phyloP scores from a whole-genome alignment of 1,284 basidiomycete species.

The Tilletia horrida region DNA sequence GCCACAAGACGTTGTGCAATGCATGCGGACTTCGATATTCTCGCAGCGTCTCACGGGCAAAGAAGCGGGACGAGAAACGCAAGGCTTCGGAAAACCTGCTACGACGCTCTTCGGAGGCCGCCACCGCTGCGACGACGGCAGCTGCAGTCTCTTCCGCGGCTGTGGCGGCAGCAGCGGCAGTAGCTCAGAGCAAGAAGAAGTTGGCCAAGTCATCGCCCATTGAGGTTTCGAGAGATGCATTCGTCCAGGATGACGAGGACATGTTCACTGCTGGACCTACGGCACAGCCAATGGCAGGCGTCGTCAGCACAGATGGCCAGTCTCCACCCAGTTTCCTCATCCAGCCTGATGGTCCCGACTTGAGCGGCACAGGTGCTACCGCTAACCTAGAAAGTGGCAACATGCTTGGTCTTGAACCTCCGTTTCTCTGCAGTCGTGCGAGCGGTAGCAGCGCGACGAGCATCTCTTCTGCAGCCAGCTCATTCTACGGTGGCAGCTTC shows the following conservation, averaged over 20 bases:
- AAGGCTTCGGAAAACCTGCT: conserved; percentile 23
- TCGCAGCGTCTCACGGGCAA: conserved; percentile 41
- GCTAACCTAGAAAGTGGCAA: not conserved
- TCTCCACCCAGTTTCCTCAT: not conserved
- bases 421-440: not conserved
- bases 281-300: conserved; percentile 6
- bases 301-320: conserved; percentile 7
- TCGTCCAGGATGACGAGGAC: not conserved
- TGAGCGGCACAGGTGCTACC: not conserved
- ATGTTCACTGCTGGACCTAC: not conserved
- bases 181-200: not conserved
- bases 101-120: not conserved
- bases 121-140: not conserved
- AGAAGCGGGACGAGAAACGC: conserved; percentile 40
- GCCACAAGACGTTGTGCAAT: conserved; percentile 53
- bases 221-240: not conserved
- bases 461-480: not conserved
- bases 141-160: not conserved
- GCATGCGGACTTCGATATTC: conserved; percentile 53
- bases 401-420: conserved; percentile 6
- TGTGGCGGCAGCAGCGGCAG: not conserved
- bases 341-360: not conserved
- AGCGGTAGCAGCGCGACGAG: not conserved
- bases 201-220: not conserved
- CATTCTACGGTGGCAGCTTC: not conserved